Base-by-base conservation (phyloP, 441 rosid genomes). In the Jatropha multifida region DNA sequence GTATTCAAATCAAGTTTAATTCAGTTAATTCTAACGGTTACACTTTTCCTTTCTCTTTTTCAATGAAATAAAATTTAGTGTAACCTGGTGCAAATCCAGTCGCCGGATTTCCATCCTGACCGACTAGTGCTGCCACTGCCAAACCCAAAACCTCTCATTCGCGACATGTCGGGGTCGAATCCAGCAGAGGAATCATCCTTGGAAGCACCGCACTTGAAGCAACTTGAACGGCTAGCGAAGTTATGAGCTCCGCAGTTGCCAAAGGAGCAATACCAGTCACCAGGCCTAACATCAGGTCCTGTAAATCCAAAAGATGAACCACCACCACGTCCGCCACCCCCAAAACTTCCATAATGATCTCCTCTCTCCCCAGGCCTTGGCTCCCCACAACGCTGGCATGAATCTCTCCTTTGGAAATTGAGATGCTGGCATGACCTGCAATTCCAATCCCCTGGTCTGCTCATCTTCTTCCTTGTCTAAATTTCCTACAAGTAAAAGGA, bases 381-480 rank as follows among this genome's bases (percentile, higher is more conserved):
- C 44, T 87, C 92, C 38, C 96, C 84, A 17, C 98, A 94, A 27
- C 94, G 95, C 70, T 90, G 98, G 86, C 98, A 94, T 0, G 92
- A 83, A 46, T 92, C 96, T 54, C 98, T 85, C 74, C 97, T 82
- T 68, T 94, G 97, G 86, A 94, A 94, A 87, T 94, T 94, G 59
- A 92, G 84, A 87, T 94, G 90, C 76, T 83, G 90, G 84, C 98
- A 94, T 17, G 90, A 84, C 75, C 89, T 85, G 83, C 98, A 94
- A 80, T 91, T 92, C 98, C 98, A 92, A 71, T 94, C 98, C 77
- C 98, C 97, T 11, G 97, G 90, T 84, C 98, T 85, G 78, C 82
- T 94, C 98, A 92, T 94, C 76, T 79, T 85, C 79, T 74, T n/a
- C 20, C 58, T 15, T 13, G 58, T 5, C 10, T 44, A 6, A 44